These are phyloP conservation scores for Aspergillus panamensis DNA, from an alignment of 495 filamentous ascomycete species.

Conservation along the genomic window DNA sequence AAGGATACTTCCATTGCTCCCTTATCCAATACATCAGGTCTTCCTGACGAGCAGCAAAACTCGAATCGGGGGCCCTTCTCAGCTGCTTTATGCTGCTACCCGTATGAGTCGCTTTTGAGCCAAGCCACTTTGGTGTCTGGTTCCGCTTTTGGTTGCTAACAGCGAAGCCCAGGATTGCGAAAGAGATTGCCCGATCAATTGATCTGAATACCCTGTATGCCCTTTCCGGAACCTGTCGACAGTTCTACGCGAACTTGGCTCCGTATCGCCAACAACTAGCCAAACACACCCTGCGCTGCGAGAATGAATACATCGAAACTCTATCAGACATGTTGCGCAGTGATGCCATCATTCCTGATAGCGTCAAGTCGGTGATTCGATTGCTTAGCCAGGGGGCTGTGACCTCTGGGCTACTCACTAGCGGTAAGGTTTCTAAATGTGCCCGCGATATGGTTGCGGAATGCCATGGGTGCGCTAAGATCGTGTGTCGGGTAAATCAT, in stretches of 20 bases:
- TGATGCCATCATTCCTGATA: slow-evolving; percentile 32
- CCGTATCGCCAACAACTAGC: slow-evolving; percentile 71
- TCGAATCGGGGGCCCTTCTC: slow-evolving; percentile 70
- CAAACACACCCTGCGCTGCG: slow-evolving; percentile 71
- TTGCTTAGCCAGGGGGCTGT: slow-evolving; percentile 31
- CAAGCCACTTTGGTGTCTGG: slow-evolving; percentile 17
- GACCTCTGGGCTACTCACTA: slow-evolving; percentile 44
- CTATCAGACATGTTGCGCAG: slow-evolving; percentile 37
- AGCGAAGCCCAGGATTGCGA: slow-evolving; percentile 60
- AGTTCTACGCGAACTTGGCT: slow-evolving; percentile 68
- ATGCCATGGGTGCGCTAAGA: slow-evolving; percentile 70
- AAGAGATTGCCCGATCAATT: slow-evolving; percentile 65
- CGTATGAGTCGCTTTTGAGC: slow-evolving; percentile 54
- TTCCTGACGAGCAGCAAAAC: slow-evolving; percentile 41
- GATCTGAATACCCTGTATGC: slow-evolving; percentile 83
- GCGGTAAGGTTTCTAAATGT: slow-evolving; percentile 68
- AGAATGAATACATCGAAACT: slow-evolving; percentile 57
- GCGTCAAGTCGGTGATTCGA: slow-evolving; percentile 36
- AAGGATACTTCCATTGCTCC: slow-evolving; percentile 12
- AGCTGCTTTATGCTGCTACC: slow-evolving; percentile 81
- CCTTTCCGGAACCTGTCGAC: slow-evolving; percentile 74
- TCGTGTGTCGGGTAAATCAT: slow-evolving; percentile 68
- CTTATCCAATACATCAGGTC: slow-evolving; percentile 15
- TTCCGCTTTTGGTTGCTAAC: slow-evolving; percentile 22
- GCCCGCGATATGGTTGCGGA: slow-evolving; percentile 80